Base-by-base conservation (phyloP, 495 filamentous ascomycete species). In the Aspergillus saccharolyticus region DNA sequence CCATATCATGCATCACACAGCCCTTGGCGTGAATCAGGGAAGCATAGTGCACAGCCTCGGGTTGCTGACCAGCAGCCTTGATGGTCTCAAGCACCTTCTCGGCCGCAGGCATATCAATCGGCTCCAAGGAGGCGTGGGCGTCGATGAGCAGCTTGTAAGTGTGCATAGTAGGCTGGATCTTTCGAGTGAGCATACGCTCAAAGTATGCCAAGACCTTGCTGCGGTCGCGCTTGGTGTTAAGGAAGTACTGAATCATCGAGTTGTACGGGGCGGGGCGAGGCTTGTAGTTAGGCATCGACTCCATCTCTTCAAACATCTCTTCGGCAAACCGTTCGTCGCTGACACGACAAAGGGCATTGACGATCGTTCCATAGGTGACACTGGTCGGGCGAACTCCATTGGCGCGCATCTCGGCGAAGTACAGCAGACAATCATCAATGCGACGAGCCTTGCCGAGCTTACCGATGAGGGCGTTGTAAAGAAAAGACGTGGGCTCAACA, bases 251-350 rank as follows among this genome's bases (percentile, higher is more conserved):
- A 82, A 98, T 98, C 83, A 98, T 85, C 67, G 89, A 93, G 77
- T 98, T 97, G 80, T 98, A 98, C 4, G 94, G 94, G 10, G 94
- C 94, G 3, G 95, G 89, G 7, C 94, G 85, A 43, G 94, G 90
- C 78, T 97, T 96, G 84, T 97, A 98, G 77, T 97, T 97, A 42
- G 91, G 89, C 89, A 96, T 96, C 42, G 85, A 85, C 77, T 98
- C 94, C 94, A 98, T 98, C 77, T 98, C 95, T 63, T 97, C 90
- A 70, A 98, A 97, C 63, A 97, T 86, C 72, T 98, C 89, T 66
- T 97, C 94, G 48, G 94, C 94, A 66, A 97, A 96, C 53, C 91
- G 91, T 74, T 97, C 94, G 60, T 98, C 93, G 66, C 90, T 94
- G 55, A 97, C 95, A 57, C 94, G 91, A 78, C 91, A 96, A 6